Evolutionary conservation across 768 basidiomycete genomes (phyloP), one percentile per base, ranked within the genome.

Genomic region (Multifurca ochricompacta): DNA sequence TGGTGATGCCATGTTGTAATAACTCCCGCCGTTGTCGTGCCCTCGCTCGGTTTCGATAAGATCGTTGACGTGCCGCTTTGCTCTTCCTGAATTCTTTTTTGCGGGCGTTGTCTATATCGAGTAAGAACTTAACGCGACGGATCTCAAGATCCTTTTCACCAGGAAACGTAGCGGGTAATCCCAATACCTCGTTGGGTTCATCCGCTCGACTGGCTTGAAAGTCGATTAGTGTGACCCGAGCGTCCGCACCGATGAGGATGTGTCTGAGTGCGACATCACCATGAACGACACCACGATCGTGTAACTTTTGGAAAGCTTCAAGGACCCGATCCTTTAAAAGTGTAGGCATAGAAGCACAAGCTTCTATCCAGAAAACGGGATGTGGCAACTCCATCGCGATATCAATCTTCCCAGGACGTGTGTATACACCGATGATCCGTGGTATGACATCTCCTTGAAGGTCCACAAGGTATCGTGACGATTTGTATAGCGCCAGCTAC

Each of bases 301-400:
- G 68, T 57, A 77, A 63, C 57, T 74, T 70, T 51, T 72, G 66
- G 57, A 77, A 78, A 9, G 81, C 77, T 3, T 70, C 70, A 9
- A 85, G 64, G 53, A 77, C 75, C 30, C 69, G 70, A 51, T 75
- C 70, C 65, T 84, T 84, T 49, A 82, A 66, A 10, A 72, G 64
- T 6, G 65, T 60, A 3, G 82, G 80, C 81, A 85, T 83, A 39
- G 70, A 73, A 3, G 74, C 65, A 4, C 74, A 78, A 13, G 83
- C 78, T 58, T 82, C 76, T 56, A 81, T 73, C 81, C 83, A 83
- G 64, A 82, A 80, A 6, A 73, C 71, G 14, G 67, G 69, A 59
- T 83, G 79, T 1, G 83, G 83, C 14, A 76, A 67, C 59, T 77
- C 79, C 72, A 80, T 77, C 11, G 74, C 70, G 6, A 77, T 62